Percentiles rank a stretch among this genome's conserved stretches.
phyloP scores from a whole-genome alignment of 2,329 filamentous ascomycete species.

The Neopestalotiopsis rosae region DNA sequence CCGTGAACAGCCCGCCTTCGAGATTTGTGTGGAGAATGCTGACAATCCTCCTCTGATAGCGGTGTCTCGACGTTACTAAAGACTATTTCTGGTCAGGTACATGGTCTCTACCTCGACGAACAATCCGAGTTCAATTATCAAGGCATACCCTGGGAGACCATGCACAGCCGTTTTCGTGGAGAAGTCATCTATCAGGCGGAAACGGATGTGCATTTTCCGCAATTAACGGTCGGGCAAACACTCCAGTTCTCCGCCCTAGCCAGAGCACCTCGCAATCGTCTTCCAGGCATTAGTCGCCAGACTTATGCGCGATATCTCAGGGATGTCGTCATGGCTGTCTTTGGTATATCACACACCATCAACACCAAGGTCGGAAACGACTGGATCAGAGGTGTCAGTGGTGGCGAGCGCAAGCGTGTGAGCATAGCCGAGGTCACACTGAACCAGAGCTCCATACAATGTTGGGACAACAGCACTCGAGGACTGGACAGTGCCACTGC shows the following conservation, averaged over 20 bases:
- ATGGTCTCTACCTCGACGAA: conserved; percentile 53
- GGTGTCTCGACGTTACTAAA: conserved; percentile 65
- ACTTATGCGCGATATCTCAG: conserved; percentile 43
- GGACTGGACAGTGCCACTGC: conserved; percentile 78
- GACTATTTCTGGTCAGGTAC: conserved; percentile 57
- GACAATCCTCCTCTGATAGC: conserved; percentile 19
- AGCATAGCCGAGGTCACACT: conserved; percentile 66
- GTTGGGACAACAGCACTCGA: conserved; percentile 76
- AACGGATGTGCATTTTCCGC: conserved; percentile 67
- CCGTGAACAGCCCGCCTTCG: too few relatives aligned
- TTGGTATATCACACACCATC: conserved; percentile 68
- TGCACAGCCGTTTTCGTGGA: conserved; percentile 52
- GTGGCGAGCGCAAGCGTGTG: conserved; percentile 74
- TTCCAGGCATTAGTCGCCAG: conserved; percentile 60
- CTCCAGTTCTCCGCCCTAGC: conserved; percentile 67
- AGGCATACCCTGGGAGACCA: conserved; percentile 38
- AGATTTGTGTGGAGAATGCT: not conserved
- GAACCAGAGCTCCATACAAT: conserved; percentile 61
- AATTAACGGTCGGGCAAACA: conserved; percentile 68
- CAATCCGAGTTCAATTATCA: conserved; percentile 57
- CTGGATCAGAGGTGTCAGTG: conserved; percentile 73
- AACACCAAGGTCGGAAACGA: conserved; percentile 73
- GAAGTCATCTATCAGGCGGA: conserved; percentile 71
- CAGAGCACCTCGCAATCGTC: conserved; percentile 63
- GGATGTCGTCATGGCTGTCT: conserved; percentile 63